These are phyloP conservation scores for Phytophthora gonapodyides DNA, from an alignment of 352 stramenopile genomes.

Conservation along the genomic window DNA sequence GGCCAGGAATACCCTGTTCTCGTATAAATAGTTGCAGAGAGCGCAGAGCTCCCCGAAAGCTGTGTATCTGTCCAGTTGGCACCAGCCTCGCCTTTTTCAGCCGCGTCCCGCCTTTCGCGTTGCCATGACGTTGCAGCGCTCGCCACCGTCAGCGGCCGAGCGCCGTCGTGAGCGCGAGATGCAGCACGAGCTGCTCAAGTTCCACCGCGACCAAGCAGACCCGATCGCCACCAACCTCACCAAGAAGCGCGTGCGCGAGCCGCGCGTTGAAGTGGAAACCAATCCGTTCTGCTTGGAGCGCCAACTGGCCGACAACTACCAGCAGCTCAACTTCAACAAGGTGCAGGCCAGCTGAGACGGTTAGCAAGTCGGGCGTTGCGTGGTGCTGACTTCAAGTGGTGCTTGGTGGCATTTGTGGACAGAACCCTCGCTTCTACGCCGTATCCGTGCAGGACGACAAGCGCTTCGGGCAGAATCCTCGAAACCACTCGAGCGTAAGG, in stretches of 20 bases:
- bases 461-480: conserved; percentile 57
- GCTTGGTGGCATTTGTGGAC: conserved; percentile 8
- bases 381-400: conserved; percentile 16
- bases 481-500: conserved; percentile 77
- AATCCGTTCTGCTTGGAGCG: conserved; percentile 80
- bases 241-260: conserved; percentile 70
- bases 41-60: background rate
- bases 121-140: conserved; percentile 24
- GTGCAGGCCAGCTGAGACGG: conserved; percentile 29
- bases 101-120: conserved; percentile 7
- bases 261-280: conserved; percentile 53
- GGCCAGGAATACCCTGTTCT: conserved; percentile 17
- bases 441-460: conserved; percentile 52
- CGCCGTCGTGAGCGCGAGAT: conserved; percentile 65
- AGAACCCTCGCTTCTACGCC: conserved; percentile 81
- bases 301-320: conserved; percentile 76
- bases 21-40: conserved; percentile 27
- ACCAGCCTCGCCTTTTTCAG: conserved; percentile 13
- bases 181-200: conserved; percentile 70
- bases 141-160: conserved; percentile 21
- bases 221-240: conserved; percentile 57
- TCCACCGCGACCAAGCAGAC: conserved; percentile 54
- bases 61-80: conserved; percentile 25
- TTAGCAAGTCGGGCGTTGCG: conserved; percentile 10
- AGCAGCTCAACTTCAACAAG: conserved; percentile 83